Evolutionary conservation across 31 red algal genomes (phyloP).

Genomic region (Odonthalia washingtoniensis): DNA sequence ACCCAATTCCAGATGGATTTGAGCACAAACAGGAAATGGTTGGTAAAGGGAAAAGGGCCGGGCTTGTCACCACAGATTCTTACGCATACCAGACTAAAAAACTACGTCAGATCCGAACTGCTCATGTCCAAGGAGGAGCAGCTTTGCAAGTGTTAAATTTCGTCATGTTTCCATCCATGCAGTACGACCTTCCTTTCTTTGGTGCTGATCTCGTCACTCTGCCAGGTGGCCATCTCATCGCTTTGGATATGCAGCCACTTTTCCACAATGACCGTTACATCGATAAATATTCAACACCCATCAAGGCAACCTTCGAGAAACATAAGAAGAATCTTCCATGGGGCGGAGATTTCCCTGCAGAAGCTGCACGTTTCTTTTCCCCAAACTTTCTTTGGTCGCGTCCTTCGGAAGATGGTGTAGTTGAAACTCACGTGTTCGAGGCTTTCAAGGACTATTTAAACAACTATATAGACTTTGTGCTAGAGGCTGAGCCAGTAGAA

Average conservation of each 20-base stretch:
- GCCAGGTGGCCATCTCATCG: conserved; percentile 95
- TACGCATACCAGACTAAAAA: conserved; percentile 90
- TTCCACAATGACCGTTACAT: conserved; percentile 87
- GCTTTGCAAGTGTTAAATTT: conserved; percentile 94
- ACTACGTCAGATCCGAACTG: conserved; percentile 89
- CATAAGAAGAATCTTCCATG: conserved; percentile 80
- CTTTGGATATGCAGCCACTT: conserved; percentile 96
- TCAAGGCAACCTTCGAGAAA: conserved; percentile 69
- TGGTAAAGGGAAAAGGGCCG: conserved; percentile 82
- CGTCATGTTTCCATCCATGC: conserved; percentile 90
- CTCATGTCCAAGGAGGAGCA: conserved; percentile 89
- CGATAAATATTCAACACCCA: conserved; percentile 57
- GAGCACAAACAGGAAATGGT: conserved; percentile 86
- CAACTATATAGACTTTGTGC: conserved; percentile 83
- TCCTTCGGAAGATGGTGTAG: conserved; percentile 75
- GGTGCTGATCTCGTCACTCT: conserved; percentile 95
- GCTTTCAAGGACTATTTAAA: conserved; percentile 97
- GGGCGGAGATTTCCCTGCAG: conserved; percentile 95
- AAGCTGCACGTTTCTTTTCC: conserved; percentile 89
- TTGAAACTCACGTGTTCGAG: conserved; percentile 82
- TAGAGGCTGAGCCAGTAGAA: conserved; percentile 57
- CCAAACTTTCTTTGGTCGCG: conserved; percentile 90
- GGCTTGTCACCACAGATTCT: conserved; percentile 70
- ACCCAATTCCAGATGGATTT: conserved; percentile 90
- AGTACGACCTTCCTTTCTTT: conserved; percentile 94